phyloP scores from a whole-genome alignment of 2,329 filamentous ascomycete species.

The Arthrobotrys conoides region DNA sequence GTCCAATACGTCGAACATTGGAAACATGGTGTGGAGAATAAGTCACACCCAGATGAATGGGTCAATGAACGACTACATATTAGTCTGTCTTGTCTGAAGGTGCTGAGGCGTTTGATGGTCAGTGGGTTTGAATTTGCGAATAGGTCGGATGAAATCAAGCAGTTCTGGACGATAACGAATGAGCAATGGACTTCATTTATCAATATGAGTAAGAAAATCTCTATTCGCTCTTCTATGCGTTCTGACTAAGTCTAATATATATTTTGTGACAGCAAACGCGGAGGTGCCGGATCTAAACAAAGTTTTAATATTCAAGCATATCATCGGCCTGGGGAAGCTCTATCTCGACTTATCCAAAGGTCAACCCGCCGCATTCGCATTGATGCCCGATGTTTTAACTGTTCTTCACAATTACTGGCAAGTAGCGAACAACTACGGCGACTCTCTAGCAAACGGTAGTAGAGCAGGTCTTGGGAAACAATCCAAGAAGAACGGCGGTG shows the following conservation, averaged over 20 bases:
- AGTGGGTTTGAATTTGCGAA: constrained; percentile 88
- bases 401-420: constrained; percentile 89
- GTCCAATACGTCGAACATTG: constrained; percentile 79
- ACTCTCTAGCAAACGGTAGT: constrained; percentile 75
- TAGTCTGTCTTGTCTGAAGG: constrained; percentile 83
- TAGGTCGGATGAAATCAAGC: constrained; percentile 79
- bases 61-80: constrained; percentile 75
- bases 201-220: constrained; percentile 67
- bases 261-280: constrained; percentile 21
- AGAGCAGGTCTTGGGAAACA: constrained; percentile 66
- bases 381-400: constrained; percentile 82
- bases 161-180: constrained; percentile 85
- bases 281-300: constrained; percentile 37
- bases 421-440: constrained; percentile 81
- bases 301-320: constrained; percentile 80
- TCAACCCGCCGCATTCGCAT: constrained; percentile 85
- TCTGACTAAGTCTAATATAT: not conserved
- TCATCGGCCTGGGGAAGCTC: constrained; percentile 90
- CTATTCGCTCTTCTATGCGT: not conserved
- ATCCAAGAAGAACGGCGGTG: constrained; percentile 65
- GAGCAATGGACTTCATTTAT: constrained; percentile 84
- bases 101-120: constrained; percentile 82
- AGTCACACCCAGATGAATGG: constrained; percentile 73
- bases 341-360: constrained; percentile 86
- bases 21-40: constrained; percentile 74